Conservation (phyloP, 2,329 filamentous ascomycete genomes). For the Ophiostoma tasmaniense region DNA sequence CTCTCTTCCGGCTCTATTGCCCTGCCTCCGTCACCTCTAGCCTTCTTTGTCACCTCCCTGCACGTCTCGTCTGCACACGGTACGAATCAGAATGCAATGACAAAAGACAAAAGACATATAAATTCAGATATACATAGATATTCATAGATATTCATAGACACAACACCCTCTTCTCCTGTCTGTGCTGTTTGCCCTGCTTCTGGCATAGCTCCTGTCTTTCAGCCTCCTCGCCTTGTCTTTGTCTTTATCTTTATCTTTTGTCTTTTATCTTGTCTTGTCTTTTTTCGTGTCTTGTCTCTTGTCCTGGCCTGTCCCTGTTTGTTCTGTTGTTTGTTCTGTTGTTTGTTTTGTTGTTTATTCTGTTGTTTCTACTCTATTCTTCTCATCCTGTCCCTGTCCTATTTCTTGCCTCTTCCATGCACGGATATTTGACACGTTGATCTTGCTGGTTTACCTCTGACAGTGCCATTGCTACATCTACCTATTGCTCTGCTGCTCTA, state of each 20-base stretch:
- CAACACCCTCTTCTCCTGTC: background rate
- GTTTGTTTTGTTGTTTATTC: background rate
- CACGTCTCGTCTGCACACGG: background rate
- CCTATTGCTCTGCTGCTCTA: too few relatives aligned
- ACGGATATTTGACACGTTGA: too few relatives aligned
- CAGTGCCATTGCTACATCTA: too few relatives aligned
- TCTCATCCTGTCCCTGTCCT: too few relatives aligned
- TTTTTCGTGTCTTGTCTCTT: background rate
- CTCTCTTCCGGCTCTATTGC: background rate
- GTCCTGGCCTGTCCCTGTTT: background rate
- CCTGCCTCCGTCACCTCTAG: background rate
- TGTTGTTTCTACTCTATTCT: too few relatives aligned
- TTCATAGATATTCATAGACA: constrained; percentile 2
- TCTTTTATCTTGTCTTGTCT: background rate
- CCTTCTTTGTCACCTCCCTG: background rate
- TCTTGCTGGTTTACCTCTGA: too few relatives aligned
- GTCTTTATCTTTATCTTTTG: background rate
- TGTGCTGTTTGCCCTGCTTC: background rate
- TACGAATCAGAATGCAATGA: too few relatives aligned
- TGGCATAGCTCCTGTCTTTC: background rate
- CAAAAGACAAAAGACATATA: too few relatives aligned
- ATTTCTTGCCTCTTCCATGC: too few relatives aligned
- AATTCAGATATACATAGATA: background rate
- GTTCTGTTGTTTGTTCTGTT: background rate
- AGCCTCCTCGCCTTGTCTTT: background rate